phyloP scores from a whole-genome alignment of 441 rosid genomes.

The Viola pubescens region DNA sequence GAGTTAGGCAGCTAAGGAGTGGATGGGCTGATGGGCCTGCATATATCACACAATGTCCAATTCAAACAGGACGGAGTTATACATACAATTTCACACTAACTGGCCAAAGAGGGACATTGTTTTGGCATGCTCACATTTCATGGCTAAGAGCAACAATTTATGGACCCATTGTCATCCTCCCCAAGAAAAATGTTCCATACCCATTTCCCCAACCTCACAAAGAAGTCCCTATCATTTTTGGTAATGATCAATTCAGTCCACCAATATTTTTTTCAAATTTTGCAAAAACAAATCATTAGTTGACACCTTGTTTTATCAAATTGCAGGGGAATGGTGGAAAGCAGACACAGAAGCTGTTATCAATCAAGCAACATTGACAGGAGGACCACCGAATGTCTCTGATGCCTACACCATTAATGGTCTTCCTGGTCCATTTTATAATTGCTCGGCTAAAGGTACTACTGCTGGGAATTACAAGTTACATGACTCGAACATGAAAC shows the following conservation, averaged over 20 bases:
- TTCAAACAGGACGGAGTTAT: constrained; percentile 46
- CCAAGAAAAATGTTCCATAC: constrained; percentile 37
- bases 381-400: constrained; percentile 59
- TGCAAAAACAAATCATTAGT: too few relatives aligned
- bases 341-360: constrained; percentile 52
- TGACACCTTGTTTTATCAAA: background rate
- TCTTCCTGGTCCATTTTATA: constrained; percentile 61
- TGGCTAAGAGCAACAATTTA: constrained; percentile 60
- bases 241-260: constrained; percentile 20
- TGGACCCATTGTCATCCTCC: constrained; percentile 56
- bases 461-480: background rate
- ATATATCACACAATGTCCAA: constrained; percentile 60
- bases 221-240: constrained; percentile 49
- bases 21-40: constrained; percentile 79
- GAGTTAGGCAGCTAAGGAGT: constrained; percentile 41
- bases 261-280: background rate
- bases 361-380: constrained; percentile 50
- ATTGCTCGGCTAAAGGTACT: constrained; percentile 54
- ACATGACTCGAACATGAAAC: too few relatives aligned
- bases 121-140: constrained; percentile 63
- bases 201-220: constrained; percentile 54
- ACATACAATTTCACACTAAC: constrained; percentile 51
- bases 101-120: constrained; percentile 66
- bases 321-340: constrained; percentile 72
- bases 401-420: constrained; percentile 72